These are phyloP conservation scores for Metarhizium guizhouense DNA, from an alignment of 2,329 filamentous ascomycete species.

Conservation along the genomic window DNA sequence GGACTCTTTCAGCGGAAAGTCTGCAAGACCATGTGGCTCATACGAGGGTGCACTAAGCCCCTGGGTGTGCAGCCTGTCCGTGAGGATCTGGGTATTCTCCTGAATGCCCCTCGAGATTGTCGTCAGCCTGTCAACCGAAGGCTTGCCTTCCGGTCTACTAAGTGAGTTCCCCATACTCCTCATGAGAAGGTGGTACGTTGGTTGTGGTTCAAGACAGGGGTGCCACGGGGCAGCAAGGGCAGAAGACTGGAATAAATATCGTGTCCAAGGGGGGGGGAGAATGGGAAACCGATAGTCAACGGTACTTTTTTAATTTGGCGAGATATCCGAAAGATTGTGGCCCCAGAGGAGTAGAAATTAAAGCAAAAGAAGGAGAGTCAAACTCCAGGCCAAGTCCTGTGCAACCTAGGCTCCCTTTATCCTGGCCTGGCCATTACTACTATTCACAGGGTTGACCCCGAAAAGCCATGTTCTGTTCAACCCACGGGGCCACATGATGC, in stretches of 20 bases:
- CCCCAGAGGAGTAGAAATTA: too few relatives aligned
- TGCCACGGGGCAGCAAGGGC: not conserved
- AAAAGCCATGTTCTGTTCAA: not conserved
- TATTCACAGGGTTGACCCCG: not conserved
- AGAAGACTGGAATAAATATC: too few relatives aligned
- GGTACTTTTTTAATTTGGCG: too few relatives aligned
- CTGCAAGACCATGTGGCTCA: slow-evolving; percentile 9
- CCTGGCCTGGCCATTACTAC: not conserved
- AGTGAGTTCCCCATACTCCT: slow-evolving; percentile 2
- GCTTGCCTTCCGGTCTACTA: not conserved
- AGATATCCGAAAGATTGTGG: too few relatives aligned
- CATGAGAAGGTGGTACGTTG: not conserved
- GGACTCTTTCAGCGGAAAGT: slow-evolving; percentile 9
- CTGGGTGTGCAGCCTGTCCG: slow-evolving; percentile 9
- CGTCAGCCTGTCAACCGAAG: slow-evolving; percentile 11
- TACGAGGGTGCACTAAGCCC: slow-evolving; percentile 13
- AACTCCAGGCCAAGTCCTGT: not conserved
- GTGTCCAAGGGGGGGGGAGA: too few relatives aligned
- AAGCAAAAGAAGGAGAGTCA: not conserved
- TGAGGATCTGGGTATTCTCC: slow-evolving; percentile 11
- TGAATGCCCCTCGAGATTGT: slow-evolving; percentile 10
- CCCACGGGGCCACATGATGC: too few relatives aligned
- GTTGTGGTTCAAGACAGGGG: not conserved
- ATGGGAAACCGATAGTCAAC: too few relatives aligned
- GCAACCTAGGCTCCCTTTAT: not conserved